Evolutionary conservation across 345 rosid genomes (phyloP).

Genomic region (Cardamine resedifolia): DNA sequence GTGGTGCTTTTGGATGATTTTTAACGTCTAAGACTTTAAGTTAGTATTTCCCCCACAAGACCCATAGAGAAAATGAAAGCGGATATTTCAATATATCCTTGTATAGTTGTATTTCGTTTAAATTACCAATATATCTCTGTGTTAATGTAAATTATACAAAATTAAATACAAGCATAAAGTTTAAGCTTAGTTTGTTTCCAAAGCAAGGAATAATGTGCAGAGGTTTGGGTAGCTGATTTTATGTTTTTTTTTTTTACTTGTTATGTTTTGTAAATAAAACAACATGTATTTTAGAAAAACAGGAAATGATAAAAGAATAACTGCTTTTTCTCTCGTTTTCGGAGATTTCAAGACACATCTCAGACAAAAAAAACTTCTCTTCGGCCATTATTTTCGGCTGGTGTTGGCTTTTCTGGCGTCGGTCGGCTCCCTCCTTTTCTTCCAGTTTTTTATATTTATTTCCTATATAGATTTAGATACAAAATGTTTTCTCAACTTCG

Average conservation of each 20-base stretch:
- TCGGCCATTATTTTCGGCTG: too few species aligned
- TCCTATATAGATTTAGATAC: too few species aligned
- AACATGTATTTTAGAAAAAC: neutral
- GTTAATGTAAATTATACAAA: neutral
- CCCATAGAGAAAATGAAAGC: neutral
- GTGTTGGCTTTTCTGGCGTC: too few species aligned
- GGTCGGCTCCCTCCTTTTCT: too few species aligned
- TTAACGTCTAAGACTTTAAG: neutral
- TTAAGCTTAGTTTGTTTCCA: slow-evolving; percentile 25
- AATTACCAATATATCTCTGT: neutral
- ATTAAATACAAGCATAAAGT: slow-evolving; percentile 19
- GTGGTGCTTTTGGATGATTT: neutral
- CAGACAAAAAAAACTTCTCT: too few species aligned
- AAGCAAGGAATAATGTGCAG: slow-evolving; percentile 48
- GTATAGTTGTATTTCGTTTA: neutral
- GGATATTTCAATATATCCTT: neutral
- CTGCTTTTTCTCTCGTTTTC: too few species aligned
- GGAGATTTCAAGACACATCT: too few species aligned
- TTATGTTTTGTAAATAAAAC: neutral
- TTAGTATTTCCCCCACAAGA: neutral
- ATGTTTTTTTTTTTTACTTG: neutral
- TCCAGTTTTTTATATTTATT: too few species aligned
- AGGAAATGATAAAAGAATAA: too few species aligned
- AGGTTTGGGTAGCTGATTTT: neutral
- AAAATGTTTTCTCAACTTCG: too few species aligned